phyloP scores from a whole-genome alignment of 2,329 filamentous ascomycete species.

The Penicillium brevicompactum region DNA sequence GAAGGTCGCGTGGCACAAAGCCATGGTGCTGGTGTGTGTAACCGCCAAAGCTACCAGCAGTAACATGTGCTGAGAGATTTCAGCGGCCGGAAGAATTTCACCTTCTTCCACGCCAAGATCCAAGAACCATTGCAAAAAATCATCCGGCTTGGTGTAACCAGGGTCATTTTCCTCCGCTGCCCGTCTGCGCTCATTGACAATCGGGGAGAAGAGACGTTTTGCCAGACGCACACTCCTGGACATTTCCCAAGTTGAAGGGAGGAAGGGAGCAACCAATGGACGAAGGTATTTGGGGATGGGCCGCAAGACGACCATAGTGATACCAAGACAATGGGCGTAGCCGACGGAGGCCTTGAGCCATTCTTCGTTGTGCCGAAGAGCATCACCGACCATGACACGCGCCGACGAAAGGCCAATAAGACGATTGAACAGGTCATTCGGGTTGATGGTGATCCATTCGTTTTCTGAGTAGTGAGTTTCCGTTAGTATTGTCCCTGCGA shows the following conservation, averaged over 20 bases:
- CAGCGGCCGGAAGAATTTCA: slow-evolving; percentile 21
- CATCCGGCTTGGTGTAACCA: slow-evolving; percentile 27
- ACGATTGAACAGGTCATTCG: slow-evolving; percentile 30
- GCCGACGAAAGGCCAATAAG: slow-evolving; percentile 44
- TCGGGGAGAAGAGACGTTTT: slow-evolving; percentile 36
- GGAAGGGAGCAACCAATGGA: slow-evolving; percentile 35
- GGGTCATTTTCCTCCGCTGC: slow-evolving; percentile 20
- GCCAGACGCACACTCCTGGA: slow-evolving; percentile 32
- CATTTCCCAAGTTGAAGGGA: slow-evolving; percentile 38
- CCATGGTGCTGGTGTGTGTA: slow-evolving; percentile 32
- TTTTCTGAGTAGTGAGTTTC: slow-evolving; percentile 10
- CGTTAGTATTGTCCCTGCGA: background rate
- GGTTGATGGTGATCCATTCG: slow-evolving; percentile 25
- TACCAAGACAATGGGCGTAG: slow-evolving; percentile 40
- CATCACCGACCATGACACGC: slow-evolving; percentile 43
- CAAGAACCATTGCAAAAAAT: slow-evolving; percentile 39
- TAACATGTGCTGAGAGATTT: slow-evolving; percentile 29
- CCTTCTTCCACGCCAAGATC: slow-evolving; percentile 25
- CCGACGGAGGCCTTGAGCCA: slow-evolving; percentile 40
- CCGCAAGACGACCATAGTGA: slow-evolving; percentile 35
- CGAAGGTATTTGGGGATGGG: slow-evolving; percentile 37
- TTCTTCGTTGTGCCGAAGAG: slow-evolving; percentile 38
- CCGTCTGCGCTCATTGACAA: slow-evolving; percentile 33
- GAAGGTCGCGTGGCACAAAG: slow-evolving; percentile 50
- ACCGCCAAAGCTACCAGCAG: slow-evolving; percentile 30